Percentiles rank a stretch among this genome's conserved stretches.
Evolutionary conservation across 169 alveolate species (phyloP).

Genomic region (Perkinsus marinus): DNA sequence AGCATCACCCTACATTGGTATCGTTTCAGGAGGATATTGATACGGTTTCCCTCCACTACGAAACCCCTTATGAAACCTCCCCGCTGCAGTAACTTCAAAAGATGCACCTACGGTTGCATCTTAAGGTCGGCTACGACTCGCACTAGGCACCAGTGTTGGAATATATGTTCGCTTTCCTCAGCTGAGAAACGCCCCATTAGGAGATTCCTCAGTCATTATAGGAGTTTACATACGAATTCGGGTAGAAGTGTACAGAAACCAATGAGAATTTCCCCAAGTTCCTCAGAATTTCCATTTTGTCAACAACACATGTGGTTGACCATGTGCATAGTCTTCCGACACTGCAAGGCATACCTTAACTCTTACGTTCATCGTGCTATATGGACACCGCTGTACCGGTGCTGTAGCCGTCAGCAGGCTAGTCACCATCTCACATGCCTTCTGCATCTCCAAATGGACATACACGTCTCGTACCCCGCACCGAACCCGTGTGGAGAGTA

Average conservation of each 20-base stretch:
- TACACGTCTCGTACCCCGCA: not conserved
- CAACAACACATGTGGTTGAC: too few species aligned
- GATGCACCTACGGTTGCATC: not conserved
- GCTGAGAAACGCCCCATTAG: too few species aligned
- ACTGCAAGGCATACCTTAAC: too few species aligned
- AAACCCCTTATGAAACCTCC: slow-evolving; percentile 73
- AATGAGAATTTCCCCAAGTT: too few species aligned
- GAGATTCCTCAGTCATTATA: too few species aligned
- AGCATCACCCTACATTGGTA: slow-evolving; percentile 58
- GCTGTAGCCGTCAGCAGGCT: slow-evolving; percentile 61
- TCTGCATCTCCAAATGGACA: slow-evolving; percentile 39
- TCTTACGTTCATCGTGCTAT: slow-evolving; percentile 56
- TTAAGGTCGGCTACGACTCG: not conserved
- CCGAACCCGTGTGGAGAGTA: not conserved
- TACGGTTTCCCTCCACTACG: slow-evolving; percentile 62
- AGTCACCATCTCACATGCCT: slow-evolving; percentile 72
- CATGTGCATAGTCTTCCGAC: too few species aligned
- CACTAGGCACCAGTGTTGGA: not conserved
- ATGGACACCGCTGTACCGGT: slow-evolving; percentile 54
- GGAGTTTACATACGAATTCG: too few species aligned
- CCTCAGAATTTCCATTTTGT: too few species aligned
- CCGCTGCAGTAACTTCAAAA: slow-evolving; percentile 49
- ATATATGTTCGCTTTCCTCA: too few species aligned
- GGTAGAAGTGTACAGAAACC: too few species aligned
- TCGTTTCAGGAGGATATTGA: slow-evolving; percentile 61